Percentiles rank a stretch among this genome's conserved stretches.
phyloP scores from a whole-genome alignment of 2,329 filamentous ascomycete species.

The Aspergillus latus region DNA sequence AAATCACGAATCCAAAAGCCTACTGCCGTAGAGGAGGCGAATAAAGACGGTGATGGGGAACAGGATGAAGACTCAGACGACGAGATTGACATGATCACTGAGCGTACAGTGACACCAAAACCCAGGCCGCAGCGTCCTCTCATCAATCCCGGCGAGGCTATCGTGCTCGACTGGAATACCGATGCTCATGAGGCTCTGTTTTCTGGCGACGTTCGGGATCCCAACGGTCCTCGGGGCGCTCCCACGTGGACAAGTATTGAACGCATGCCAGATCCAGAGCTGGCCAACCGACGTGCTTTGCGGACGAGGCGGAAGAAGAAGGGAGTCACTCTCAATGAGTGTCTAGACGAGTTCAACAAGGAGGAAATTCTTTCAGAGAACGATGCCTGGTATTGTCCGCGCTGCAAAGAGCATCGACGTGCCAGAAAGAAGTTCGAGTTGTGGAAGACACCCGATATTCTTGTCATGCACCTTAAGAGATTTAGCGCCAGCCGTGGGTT shows the following conservation, averaged over 20 bases:
- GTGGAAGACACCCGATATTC: conserved; percentile 93
- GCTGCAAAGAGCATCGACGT: conserved; percentile 88
- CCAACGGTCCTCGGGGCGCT: conserved; percentile 58
- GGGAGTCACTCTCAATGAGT: conserved; percentile 84
- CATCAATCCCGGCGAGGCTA: conserved; percentile 76
- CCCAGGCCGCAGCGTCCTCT: conserved; percentile 58
- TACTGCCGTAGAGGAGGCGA: background rate
- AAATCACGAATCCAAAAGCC: conserved; percentile 45
- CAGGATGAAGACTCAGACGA: conserved; percentile 22
- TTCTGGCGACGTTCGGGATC: conserved; percentile 39
- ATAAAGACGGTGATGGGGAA: background rate
- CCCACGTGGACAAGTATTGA: conserved; percentile 58
- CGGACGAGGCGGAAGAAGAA: conserved; percentile 67
- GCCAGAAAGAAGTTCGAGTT: conserved; percentile 96
- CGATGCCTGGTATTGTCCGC: conserved; percentile 96
- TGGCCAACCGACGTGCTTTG: conserved; percentile 62
- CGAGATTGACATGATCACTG: conserved; percentile 28
- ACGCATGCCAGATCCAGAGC: conserved; percentile 59
- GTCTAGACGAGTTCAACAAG: conserved; percentile 90
- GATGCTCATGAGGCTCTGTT: conserved; percentile 73
- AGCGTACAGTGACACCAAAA: conserved; percentile 21
- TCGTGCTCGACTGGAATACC: conserved; percentile 82
- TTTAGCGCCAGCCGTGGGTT: conserved; percentile 83
- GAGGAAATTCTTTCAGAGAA: conserved; percentile 91
- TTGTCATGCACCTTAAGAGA: conserved; percentile 92